Evolutionary conservation across 2,329 filamentous ascomycete genomes (phyloP), one percentile per base, ranked within the genome.

Genomic region (Epichloe typhina): DNA sequence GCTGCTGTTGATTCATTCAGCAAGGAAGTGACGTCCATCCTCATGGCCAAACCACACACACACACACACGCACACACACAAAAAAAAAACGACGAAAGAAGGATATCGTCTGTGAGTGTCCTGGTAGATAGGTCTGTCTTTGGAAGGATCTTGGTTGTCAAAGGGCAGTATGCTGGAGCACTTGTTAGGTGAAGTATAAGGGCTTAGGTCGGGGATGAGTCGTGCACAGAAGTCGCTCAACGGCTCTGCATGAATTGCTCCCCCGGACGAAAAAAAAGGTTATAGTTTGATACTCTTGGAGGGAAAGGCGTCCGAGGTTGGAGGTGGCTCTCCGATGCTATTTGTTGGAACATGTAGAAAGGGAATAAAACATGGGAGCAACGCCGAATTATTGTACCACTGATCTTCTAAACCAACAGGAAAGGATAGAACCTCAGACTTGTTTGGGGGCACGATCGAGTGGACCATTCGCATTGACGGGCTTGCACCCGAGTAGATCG

Each of bases 1-100:
- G 63, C 21, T 31, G 63, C 31, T 23, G 36, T 60, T 39, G 65
- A 63, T 44, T 63, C 59, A 53, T 72, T 72, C 31, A 73, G 58
- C 37, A 73, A 53, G 36, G 66, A 66, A 13, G 62, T 69, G 46
- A 73, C 66, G 53, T 72, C 66, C 71, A 73, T 72, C 39, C 51
- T 52, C 36, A 17, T 15, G 23, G 23, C 26, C 11, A 21, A 21
- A 26, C 23, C 23, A 21, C 7, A 46, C 21, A 26, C 44, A 47
- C 23, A 26, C 23, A 23, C 5, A 23, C 23, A 26, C 26, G 8
- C 7, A 31, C 26, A 31, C 23, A 26, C 26, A 44, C 17, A 23
- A 23, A 23, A 23, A 5, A 21, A 17, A 26, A 17, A 15, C 15
- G 17, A 8, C 35, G 17, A 47, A 15, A 47, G 33, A 37, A 38